Base-by-base conservation (phyloP, 2,329 filamentous ascomycete genomes). In the Juglanconis sp. region DNA sequence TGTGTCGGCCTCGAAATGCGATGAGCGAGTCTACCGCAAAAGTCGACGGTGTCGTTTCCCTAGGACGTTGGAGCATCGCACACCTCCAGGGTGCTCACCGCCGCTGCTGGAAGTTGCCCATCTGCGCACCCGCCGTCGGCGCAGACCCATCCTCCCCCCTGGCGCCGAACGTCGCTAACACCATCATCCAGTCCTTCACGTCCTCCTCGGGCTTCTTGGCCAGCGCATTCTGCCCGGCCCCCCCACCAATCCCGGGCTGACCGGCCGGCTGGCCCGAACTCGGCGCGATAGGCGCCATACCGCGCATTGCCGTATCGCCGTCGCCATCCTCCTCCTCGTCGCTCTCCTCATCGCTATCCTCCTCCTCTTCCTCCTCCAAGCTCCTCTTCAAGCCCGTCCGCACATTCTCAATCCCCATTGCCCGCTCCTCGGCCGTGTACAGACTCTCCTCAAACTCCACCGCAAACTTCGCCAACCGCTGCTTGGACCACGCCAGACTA, bases 361-460 rank as follows among this genome's bases (percentile, higher is more conserved):
- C 85, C 2, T 80, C 78, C 0, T 78, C 76, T 1, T 80, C 78
- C 30, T 81, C 79, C 53, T 81, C 80, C 11, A 85, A 67, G 3
- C 73, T 78, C 65, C 84, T 80, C 69, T 73, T 81, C 69, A 95
- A 72, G 0, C 91, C 91, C 0, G 90, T 94, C 42, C 87, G 81
- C 50, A 93, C 88, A 66, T 85, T 88, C 68, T 89, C 83, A 10
- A 88, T 72, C 6, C 90, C 91, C 61, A 71, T 65, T 61, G 83
- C 85, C 55, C 83, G 81, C 77, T 95, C 91, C 67, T 88, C 87
- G 3, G 84, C 77, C 2, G 90, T 94, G 71, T 87, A 95, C 59
- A 87, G 80, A 59, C 89, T 87, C n/a, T 78, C 76, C 67, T 79
- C 83, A 65, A 85, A 78, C 38, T 76, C 72, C 38, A 67, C 61